These are phyloP conservation scores for Glomus cerebriforme DNA, from an alignment of 192 early-diverging fungal species.

Conservation along the genomic window DNA sequence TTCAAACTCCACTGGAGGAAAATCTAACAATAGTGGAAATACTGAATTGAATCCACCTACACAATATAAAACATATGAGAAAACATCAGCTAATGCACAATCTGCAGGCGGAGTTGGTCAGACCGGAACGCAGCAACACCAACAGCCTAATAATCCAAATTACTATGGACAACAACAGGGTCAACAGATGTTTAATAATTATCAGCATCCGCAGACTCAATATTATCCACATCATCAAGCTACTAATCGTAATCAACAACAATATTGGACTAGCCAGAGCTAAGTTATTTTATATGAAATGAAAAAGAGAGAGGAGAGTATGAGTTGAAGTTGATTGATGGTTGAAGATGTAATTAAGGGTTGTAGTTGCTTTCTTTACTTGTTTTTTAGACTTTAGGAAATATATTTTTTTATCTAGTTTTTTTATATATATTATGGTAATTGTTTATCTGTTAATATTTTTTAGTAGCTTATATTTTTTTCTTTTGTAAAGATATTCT, in stretches of 20 bases:
- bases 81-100: slow-evolving; percentile 3
- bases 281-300: not conserved
- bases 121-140: slow-evolving; percentile 6
- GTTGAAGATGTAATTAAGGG: too few relatives aligned
- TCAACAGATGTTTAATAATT: slow-evolving; percentile 31
- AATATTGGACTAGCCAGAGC: slow-evolving; percentile 31
- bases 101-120: not conserved
- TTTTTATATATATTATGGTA: not conserved
- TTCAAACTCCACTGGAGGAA: slow-evolving; percentile 4
- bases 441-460: not conserved
- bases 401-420: not conserved
- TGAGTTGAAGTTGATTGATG: too few relatives aligned
- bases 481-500: not conserved
- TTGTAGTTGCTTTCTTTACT: not conserved
- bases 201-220: slow-evolving; percentile 27
- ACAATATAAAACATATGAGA: slow-evolving; percentile 29
- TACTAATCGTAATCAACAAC: slow-evolving; percentile 22
- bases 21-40: slow-evolving; percentile 19
- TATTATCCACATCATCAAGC: slow-evolving; percentile 30
- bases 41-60: slow-evolving; percentile 19
- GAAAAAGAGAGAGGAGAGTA: not conserved
- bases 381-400: not conserved
- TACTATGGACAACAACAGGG: slow-evolving; percentile 26
- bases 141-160: slow-evolving; percentile 9
- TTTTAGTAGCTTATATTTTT: not conserved